Evolutionary conservation across 1,284 basidiomycete species (phyloP), one percentile per base, ranked within the genome.

Genomic region (Schizopora paradoxa): DNA sequence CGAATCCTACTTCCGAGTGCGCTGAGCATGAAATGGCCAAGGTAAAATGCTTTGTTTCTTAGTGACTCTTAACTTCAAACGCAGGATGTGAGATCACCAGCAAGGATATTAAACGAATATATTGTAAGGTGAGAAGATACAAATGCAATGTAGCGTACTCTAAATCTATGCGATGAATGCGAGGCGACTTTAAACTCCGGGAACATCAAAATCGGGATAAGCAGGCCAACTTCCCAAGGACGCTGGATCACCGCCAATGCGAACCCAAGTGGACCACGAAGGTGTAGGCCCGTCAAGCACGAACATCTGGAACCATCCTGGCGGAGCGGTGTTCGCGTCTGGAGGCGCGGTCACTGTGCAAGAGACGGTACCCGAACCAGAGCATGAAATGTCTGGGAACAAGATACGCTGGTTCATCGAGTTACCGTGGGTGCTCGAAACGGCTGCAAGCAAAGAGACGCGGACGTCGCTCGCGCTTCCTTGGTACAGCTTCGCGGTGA

Each of bases 231-330:
- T 75, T 0, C 84, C 84, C 6, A 86, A 61, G 38, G 66, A n/a
- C 0, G 67, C 72, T 0, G 84, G 85, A 60, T 86, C 83, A 1
- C 83, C 84, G 19, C 83, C 84, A 49, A 87, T 83, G 14, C 84
- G 76, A 11, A 87, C 74, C 79, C 82, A 87, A 10, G 70, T 61
- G n/a, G 80, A 79, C 53, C 77, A 71, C 14, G 83, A 86, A 5
- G 84, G 84, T 2, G 82, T 87, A 11, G 82, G 77, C 0, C 83
- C 84, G 46, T 86, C 84, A 23, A 87, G 66, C 37, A 87, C 66
- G 60, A 83, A 86, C 11, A 86, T 58, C 56, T 80, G 77, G 52
- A 76, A 73, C 85, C 84, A 87, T n/a, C 82, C 83, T 1, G 86
- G 83, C 6, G 85, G 85, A 14, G 78, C 78, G 21, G 88, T 66